A percentile compares a stretch with the other conserved stretches of the same genome.
Conservation (phyloP, 106 monocot species). For the Acanthochlamys bracteata region DNA sequence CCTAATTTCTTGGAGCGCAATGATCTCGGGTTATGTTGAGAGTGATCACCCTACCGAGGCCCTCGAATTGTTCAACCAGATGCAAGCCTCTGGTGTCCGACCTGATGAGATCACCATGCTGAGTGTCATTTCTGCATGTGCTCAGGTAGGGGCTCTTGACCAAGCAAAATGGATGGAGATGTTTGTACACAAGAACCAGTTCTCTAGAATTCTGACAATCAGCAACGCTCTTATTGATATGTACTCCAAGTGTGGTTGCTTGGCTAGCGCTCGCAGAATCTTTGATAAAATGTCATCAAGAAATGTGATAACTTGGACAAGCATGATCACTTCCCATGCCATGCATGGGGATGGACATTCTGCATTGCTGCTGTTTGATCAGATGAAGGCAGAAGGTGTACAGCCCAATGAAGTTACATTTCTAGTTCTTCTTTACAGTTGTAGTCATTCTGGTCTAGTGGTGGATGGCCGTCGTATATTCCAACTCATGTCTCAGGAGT, state of each 20-base stretch:
- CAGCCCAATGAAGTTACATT: constrained; percentile 50
- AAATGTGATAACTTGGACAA: constrained; percentile 61
- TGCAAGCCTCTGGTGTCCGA: constrained; percentile 23
- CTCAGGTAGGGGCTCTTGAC: constrained; percentile 48
- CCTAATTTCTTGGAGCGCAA: constrained; percentile 55
- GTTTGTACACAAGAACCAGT: constrained; percentile 26
- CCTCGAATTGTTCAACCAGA: constrained; percentile 43
- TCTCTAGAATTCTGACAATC: constrained; percentile 8
- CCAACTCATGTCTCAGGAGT: constrained; percentile 26
- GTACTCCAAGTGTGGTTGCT: constrained; percentile 57
- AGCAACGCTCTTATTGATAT: constrained; percentile 44
- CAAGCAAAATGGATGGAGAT: constrained; percentile 41
- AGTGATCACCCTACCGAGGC: constrained; percentile 52
- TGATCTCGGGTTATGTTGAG: constrained; percentile 57
- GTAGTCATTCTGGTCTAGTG: constrained; percentile 46
- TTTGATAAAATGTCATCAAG: constrained; percentile 32
- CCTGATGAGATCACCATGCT: constrained; percentile 56
- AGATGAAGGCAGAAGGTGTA: constrained; percentile 31
- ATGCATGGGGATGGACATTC: constrained; percentile 48
- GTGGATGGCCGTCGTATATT: constrained; percentile 42
- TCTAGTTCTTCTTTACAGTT: constrained; percentile 40
- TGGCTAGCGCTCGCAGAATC: constrained; percentile 22
- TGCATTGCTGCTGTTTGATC: constrained; percentile 35
- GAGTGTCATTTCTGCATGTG: constrained; percentile 57
- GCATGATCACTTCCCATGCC: constrained; percentile 52